Percentiles rank a stretch among this genome's conserved stretches.
These are phyloP conservation scores for Kokia cookei DNA, from an alignment of 441 rosid genomes.

Conservation along the genomic window DNA sequence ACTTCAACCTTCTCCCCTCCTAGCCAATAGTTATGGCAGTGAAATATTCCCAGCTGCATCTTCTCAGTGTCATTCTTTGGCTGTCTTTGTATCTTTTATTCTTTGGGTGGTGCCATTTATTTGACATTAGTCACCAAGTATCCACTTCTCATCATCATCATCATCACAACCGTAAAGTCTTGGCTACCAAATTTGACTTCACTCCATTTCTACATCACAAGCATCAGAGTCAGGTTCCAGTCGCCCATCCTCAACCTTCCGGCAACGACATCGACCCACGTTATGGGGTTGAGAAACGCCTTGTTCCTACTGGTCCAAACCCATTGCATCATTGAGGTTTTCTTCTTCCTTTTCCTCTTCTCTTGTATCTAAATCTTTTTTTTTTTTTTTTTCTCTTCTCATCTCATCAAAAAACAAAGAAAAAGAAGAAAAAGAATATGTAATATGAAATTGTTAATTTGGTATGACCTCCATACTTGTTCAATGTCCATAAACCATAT, in stretches of 20 bases:
- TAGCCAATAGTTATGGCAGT: not conserved
- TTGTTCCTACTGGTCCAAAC: slow-evolving; percentile 82
- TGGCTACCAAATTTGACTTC: slow-evolving; percentile 38
- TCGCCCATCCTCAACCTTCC: slow-evolving; percentile 7
- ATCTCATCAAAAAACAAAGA: not conserved
- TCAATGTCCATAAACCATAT: slow-evolving; percentile 2
- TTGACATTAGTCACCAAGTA: not conserved
- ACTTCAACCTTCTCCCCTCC: not conserved
- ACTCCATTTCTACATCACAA: slow-evolving; percentile 29
- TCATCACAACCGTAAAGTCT: slow-evolving; percentile 21
- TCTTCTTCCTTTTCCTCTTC: not conserved
- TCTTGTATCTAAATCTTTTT: not conserved
- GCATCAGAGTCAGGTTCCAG: not conserved
- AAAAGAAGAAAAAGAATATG: not conserved
- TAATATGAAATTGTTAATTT: slow-evolving; percentile 4
- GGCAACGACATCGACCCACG: slow-evolving; percentile 35
- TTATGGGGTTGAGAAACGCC: slow-evolving; percentile 51
- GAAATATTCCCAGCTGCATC: slow-evolving; percentile 1
- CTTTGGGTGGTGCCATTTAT: slow-evolving; percentile 8
- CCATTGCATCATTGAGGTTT: slow-evolving; percentile 71
- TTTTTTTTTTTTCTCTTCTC: slow-evolving; percentile 3
- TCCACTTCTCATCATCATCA: not conserved
- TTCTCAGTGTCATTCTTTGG: slow-evolving; percentile 8
- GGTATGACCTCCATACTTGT: slow-evolving; percentile 20
- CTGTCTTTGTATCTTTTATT: slow-evolving; percentile 18